A percentile compares a stretch with the other conserved stretches of the same genome.
These are phyloP conservation scores for Dalbergia cochinchinensis DNA, from an alignment of 306 rosid species.

Conservation along the genomic window DNA sequence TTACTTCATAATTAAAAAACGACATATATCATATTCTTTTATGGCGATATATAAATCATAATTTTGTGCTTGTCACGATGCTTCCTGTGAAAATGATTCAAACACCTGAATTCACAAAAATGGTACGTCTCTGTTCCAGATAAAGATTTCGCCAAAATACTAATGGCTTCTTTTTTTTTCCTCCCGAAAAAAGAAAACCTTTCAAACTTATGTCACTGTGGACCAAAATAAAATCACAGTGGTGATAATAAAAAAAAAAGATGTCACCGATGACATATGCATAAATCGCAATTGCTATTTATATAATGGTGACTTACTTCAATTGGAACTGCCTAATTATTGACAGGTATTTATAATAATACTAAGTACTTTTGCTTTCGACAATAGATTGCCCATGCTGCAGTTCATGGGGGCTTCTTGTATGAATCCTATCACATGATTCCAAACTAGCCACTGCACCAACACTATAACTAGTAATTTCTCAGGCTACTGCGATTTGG, in stretches of 20 bases:
- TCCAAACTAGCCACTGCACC: neutral
- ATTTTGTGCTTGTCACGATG: too few species aligned
- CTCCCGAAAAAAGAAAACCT: too few species aligned
- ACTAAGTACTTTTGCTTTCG: conserved; percentile 6
- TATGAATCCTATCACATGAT: conserved; percentile 6
- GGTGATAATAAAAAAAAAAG: neutral
- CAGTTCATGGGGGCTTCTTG: neutral
- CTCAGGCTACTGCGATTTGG: neutral
- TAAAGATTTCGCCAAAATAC: neutral
- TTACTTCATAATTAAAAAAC: too few species aligned
- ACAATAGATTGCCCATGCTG: neutral
- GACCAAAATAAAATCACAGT: neutral
- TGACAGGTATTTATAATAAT: neutral
- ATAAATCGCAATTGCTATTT: neutral
- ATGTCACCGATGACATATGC: neutral
- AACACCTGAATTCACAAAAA: neutral
- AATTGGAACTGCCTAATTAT: neutral
- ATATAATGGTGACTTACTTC: neutral
- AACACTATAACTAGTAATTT: conserved; percentile 11
- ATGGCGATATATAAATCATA: too few species aligned
- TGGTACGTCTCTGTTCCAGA: neutral
- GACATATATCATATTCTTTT: too few species aligned
- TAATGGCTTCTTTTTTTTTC: too few species aligned
- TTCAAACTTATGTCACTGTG: neutral
- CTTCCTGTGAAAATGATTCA: neutral